Conservation (phyloP, 2,329 filamentous ascomycete species). For the Macrophomina tecta region DNA sequence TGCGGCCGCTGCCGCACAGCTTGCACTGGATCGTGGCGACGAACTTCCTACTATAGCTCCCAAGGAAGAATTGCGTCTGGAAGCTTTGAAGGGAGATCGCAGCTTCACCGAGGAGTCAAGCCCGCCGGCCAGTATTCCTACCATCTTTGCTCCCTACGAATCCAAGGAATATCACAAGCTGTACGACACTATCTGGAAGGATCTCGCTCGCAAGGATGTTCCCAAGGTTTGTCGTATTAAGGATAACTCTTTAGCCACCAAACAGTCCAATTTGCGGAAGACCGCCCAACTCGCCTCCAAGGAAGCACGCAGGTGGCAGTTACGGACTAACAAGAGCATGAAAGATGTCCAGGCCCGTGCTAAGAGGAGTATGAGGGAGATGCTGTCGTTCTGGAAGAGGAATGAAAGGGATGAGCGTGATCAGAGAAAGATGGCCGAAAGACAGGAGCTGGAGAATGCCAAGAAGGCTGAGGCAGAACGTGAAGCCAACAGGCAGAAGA, state of each 20-base stretch:
- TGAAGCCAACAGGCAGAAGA: slow-evolving; percentile 95
- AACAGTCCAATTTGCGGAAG: slow-evolving; percentile 95
- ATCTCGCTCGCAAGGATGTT: slow-evolving; percentile 91
- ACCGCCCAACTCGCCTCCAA: slow-evolving; percentile 96
- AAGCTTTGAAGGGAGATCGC: slow-evolving; percentile 47
- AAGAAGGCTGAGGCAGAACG: slow-evolving; percentile 97
- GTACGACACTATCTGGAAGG: slow-evolving; percentile 96
- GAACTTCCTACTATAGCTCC: slow-evolving; percentile 69
- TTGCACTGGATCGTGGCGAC: slow-evolving; percentile 78
- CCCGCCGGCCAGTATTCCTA: slow-evolving; percentile 35
- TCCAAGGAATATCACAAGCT: slow-evolving; percentile 96
- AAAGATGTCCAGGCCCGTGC: slow-evolving; percentile 97
- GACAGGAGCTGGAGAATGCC: slow-evolving; percentile 93
- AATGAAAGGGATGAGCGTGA: slow-evolving; percentile 98
- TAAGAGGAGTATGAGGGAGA: slow-evolving; percentile 98
- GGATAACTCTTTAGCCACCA: slow-evolving; percentile 81
- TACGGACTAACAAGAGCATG: slow-evolving; percentile 96
- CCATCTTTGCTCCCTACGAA: slow-evolving; percentile 64
- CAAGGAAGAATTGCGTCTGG: slow-evolving; percentile 61
- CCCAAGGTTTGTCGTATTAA: slow-evolving; percentile 92
- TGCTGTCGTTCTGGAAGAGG: slow-evolving; percentile 99
- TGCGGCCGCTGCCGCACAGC: slow-evolving; percentile 85
- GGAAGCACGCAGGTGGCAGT: slow-evolving; percentile 95
- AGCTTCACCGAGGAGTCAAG: slow-evolving; percentile 58
- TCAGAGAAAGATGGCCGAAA: slow-evolving; percentile 89